phyloP scores from a whole-genome alignment of 371 early-diverging fungal genomes.

The Batkoa obscura region DNA sequence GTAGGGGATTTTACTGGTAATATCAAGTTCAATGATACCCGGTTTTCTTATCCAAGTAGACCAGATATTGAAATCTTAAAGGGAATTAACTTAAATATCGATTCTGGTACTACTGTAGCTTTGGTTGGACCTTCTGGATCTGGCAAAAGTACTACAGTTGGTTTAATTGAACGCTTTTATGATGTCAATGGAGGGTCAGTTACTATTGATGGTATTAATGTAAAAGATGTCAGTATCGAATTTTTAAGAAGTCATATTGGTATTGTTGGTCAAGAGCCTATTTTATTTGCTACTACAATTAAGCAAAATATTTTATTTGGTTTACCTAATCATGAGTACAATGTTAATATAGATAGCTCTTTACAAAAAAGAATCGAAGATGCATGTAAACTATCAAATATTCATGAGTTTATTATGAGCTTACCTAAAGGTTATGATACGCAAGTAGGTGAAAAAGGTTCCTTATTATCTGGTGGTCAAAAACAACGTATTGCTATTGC shows the following conservation, averaged over 20 bases:
- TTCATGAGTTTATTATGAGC: slow-evolving; percentile 47
- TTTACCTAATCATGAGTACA: slow-evolving; percentile 15
- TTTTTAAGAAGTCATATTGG: slow-evolving; percentile 52
- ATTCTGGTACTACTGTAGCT: slow-evolving; percentile 54
- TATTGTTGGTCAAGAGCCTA: slow-evolving; percentile 77
- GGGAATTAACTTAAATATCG: slow-evolving; percentile 34
- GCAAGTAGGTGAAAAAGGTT: slow-evolving; percentile 36
- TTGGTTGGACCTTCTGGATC: slow-evolving; percentile 57
- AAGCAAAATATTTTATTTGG: slow-evolving; percentile 66
- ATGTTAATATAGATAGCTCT: background rate
- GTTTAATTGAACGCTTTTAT: slow-evolving; percentile 55
- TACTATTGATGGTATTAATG: slow-evolving; percentile 29
- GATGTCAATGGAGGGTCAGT: slow-evolving; percentile 31
- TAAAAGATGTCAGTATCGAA: slow-evolving; percentile 32
- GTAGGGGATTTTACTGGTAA: slow-evolving; percentile 27
- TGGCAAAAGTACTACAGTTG: slow-evolving; percentile 46
- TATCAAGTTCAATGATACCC: slow-evolving; percentile 29
- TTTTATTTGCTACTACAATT: slow-evolving; percentile 65
- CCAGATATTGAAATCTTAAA: slow-evolving; percentile 54
- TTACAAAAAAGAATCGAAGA: slow-evolving; percentile 11
- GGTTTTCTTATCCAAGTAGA: slow-evolving; percentile 72
- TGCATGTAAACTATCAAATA: slow-evolving; percentile 42
- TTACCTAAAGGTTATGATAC: slow-evolving; percentile 60
- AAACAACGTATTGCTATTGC: slow-evolving; percentile 40
- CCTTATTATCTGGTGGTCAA: slow-evolving; percentile 58